Evolutionary conservation across 164 flowering plant species (phyloP).

Genomic region (Vitis vinifera): ASM3070453v1 NC_081811.1:23745001-23745500

Average conservation of each 20-base stretch:
- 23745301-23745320: slow-evolving; percentile 5
- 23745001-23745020: no score
- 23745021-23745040: no score
- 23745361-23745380: no score
- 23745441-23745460: neutral
- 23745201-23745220: no score
- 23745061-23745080: neutral
- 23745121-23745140: no score
- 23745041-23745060: neutral
- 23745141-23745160: no score
- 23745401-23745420: neutral
- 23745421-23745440: neutral
- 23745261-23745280: neutral
- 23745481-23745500: neutral
- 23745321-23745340: slow-evolving; percentile 5
- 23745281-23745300: neutral
- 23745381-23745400: neutral
- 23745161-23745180: no score
- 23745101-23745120: no score
- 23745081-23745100: no score
- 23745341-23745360: neutral
- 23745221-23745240: neutral
- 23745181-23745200: no score
- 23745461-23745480: neutral
- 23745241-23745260: neutral